These are phyloP conservation scores for Boletus insuetus DNA, from an alignment of 768 basidiomycete genomes.

Conservation along the genomic window DNA sequence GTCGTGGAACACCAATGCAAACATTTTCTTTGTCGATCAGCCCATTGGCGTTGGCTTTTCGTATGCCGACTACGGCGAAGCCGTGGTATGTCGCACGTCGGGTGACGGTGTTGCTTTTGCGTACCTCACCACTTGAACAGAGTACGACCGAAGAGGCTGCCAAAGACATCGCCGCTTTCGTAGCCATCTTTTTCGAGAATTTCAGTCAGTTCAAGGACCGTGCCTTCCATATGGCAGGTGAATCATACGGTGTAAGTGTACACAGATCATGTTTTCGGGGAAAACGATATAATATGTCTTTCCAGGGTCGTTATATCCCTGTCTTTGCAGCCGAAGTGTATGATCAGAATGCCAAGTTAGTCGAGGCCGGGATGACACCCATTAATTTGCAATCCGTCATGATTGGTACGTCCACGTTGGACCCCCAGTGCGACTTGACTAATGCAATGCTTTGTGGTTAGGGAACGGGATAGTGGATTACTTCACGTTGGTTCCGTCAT, in stretches of 20 bases:
- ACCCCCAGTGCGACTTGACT: neutral
- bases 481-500: conserved; percentile 38
- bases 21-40: conserved; percentile 46
- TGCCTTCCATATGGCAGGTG: conserved; percentile 57
- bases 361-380: conserved; percentile 45
- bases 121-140: conserved; percentile 27
- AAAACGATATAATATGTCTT: neutral
- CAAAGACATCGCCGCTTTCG: conserved; percentile 66
- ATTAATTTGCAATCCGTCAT: conserved; percentile 49
- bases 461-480: conserved; percentile 48
- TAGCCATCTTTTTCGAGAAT: conserved; percentile 71
- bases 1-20: conserved; percentile 66
- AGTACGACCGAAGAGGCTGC: conserved; percentile 66
- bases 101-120: neutral
- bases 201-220: conserved; percentile 71
- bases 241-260: conserved; percentile 48
- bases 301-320: conserved; percentile 51
- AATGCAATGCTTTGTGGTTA: conserved; percentile 11
- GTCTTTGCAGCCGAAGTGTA: conserved; percentile 48
- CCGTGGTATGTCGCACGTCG: conserved; percentile 31
- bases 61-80: conserved; percentile 42
- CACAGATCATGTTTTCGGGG: neutral
- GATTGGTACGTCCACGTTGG: conserved; percentile 37
- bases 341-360: conserved; percentile 44
- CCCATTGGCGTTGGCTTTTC: conserved; percentile 47